A percentile compares a stretch with the other conserved stretches of the same genome.
These are phyloP conservation scores for Hansenula lynferdii DNA, from an alignment of 1,139 yeast species.

Conservation along the genomic window DNA sequence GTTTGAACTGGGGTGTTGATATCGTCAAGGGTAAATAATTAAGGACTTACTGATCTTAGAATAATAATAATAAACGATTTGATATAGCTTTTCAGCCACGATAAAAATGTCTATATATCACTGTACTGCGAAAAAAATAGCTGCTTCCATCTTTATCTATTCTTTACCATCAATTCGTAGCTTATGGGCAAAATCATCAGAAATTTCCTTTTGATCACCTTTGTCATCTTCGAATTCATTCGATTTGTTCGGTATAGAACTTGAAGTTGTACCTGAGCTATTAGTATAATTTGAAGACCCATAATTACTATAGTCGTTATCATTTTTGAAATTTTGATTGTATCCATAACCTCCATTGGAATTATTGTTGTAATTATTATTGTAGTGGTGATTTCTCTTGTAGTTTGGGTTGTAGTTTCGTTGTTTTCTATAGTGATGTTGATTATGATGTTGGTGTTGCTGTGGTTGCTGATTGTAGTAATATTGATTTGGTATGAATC, in stretches of 20 bases:
- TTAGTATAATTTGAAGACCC: too few relatives aligned
- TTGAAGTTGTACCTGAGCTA: too few relatives aligned
- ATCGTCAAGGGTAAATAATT: slow-evolving; percentile 37
- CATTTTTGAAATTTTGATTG: slow-evolving; percentile 5
- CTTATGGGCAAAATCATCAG: neutral
- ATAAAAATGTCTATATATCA: too few relatives aligned
- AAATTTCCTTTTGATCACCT: neutral
- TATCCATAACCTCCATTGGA: slow-evolving; percentile 1
- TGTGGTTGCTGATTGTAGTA: neutral
- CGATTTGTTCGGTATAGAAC: too few relatives aligned
- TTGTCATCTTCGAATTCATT: neutral
- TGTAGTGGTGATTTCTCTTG: neutral
- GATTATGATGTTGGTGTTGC: slow-evolving; percentile 1
- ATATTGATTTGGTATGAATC: neutral
- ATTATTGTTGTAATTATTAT: slow-evolving; percentile 1
- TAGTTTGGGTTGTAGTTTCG: neutral
- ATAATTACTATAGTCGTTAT: slow-evolving; percentile 1
- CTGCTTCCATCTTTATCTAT: too few relatives aligned
- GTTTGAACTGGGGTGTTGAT: slow-evolving; percentile 82
- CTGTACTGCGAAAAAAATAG: too few relatives aligned
- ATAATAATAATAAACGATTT: too few relatives aligned
- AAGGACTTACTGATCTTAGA: too few relatives aligned
- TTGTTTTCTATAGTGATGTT: neutral
- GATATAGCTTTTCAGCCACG: too few relatives aligned
- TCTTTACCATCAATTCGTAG: slow-evolving; percentile 2